Percentiles rank a stretch among this genome's conserved stretches.
phyloP scores from a whole-genome alignment of 2,329 filamentous ascomycete species.

The Penicillium sp. region DNA sequence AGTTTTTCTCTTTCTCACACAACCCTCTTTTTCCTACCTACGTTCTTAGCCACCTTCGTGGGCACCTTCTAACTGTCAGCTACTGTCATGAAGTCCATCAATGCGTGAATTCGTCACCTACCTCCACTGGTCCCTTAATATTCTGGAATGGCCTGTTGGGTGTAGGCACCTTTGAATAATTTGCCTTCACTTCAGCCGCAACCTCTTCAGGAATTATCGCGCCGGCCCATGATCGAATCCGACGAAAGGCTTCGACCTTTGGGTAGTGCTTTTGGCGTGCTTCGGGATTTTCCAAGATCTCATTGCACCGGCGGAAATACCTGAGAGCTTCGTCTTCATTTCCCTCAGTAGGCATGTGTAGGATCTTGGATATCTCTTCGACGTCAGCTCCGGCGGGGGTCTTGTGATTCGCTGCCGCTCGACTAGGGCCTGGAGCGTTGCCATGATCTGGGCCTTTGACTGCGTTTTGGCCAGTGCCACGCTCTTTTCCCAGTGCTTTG shows the following conservation, averaged over 20 bases:
- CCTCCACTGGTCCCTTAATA: background rate
- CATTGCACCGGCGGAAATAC: slow-evolving; percentile 4
- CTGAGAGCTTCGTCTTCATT: background rate
- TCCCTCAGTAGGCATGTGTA: background rate
- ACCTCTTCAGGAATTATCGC: slow-evolving; percentile 1
- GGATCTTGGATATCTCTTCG: background rate
- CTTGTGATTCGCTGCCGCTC: background rate
- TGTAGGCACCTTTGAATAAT: background rate
- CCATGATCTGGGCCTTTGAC: background rate
- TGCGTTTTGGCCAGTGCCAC: background rate
- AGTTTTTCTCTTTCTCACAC: too few relatives aligned
- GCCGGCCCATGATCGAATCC: slow-evolving; percentile 11
- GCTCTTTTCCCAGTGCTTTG: background rate
- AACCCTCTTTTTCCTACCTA: too few relatives aligned
- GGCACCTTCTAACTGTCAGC: too few relatives aligned
- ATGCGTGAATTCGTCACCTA: background rate
- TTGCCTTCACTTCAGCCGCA: background rate
- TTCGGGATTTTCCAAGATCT: slow-evolving; percentile 4
- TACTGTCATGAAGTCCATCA: too few relatives aligned
- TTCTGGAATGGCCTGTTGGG: background rate
- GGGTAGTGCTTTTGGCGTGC: slow-evolving; percentile 4
- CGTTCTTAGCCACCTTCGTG: background rate
- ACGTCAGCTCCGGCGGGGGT: background rate
- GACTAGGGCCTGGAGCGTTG: background rate
- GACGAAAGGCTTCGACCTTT: background rate